Percentiles rank a stretch among this genome's conserved stretches.
phyloP scores from a whole-genome alignment of 768 basidiomycete genomes.

The Podaxis sp. region DNA sequence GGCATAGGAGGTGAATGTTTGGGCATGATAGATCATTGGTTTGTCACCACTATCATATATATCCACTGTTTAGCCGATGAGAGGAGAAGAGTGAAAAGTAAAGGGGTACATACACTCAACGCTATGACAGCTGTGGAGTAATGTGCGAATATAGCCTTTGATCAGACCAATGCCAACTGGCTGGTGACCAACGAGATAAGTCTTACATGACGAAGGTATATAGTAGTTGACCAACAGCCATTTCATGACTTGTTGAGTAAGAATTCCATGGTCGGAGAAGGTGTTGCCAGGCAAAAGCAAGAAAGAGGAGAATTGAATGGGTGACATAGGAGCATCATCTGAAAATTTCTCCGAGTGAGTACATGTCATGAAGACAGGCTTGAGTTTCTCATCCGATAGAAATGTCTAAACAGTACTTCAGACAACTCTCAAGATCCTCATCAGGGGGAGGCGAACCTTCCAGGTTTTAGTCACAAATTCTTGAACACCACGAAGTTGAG shows the following conservation, averaged over 20 bases:
- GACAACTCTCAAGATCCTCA: neutral
- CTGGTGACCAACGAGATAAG: constrained; percentile 85
- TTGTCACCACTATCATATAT: constrained; percentile 86
- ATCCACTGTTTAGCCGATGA: constrained; percentile 62
- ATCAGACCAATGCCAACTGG: constrained; percentile 86
- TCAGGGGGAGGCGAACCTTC: constrained; percentile 28
- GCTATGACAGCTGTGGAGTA: constrained; percentile 88
- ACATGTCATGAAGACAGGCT: constrained; percentile 36
- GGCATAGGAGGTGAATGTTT: constrained; percentile 84
- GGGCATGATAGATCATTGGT: constrained; percentile 87
- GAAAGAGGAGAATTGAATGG: constrained; percentile 77
- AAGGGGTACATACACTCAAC: constrained; percentile 74
- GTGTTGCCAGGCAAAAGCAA: constrained; percentile 77
- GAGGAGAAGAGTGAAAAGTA: neutral
- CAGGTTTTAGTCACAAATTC: constrained; percentile 45
- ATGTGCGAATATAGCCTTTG: constrained; percentile 89
- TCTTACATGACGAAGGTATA: constrained; percentile 90
- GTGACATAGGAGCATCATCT: constrained; percentile 34
- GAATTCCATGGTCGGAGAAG: constrained; percentile 40
- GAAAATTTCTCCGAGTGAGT: constrained; percentile 16
- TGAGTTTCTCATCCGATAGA: constrained; percentile 32
- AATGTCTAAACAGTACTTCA: constrained; percentile 29
- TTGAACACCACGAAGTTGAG: constrained; percentile 45
- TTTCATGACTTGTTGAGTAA: constrained; percentile 83
- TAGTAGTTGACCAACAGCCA: constrained; percentile 85